Evolutionary conservation across 1,284 basidiomycete species (phyloP), one percentile per base, ranked within the genome.

Genomic region (Naganishia albida): DNA sequence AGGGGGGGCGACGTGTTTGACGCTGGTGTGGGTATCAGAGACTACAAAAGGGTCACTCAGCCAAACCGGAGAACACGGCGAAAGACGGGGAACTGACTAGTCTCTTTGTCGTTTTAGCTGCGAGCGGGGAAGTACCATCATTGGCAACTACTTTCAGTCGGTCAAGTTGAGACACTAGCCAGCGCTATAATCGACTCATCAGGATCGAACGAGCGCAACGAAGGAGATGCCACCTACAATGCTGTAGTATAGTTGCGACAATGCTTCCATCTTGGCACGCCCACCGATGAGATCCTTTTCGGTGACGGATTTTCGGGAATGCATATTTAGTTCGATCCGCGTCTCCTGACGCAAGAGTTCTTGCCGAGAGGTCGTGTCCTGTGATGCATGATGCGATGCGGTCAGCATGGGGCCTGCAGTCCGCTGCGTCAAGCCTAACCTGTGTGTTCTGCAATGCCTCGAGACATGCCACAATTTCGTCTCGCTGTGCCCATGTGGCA

Each of bases 191-290:
- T 8, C 42, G 62, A 20, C 1, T 25, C 62, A 23, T 55, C 63
- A 51, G 55, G 54, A 38, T 23, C 26, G 59, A 20, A 8, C 62
- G 57, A 64, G 54, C 23, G 30, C 8, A 38, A 25, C 13, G 26
- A 7, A 34, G 23, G 38, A 34, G 16, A 15, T 25, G 4, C 20
- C 1, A 38, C 81, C 88, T 75, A 95, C 92, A 73, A 94, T 84
- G 75, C 90, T 96, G 72, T 87, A 87, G 74, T 95, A 89, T 43
- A 99, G 79, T 70, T 86, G 87, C 12, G 90, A 89, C 46, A 98
- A 79, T 0, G 87, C 86, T 64, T 87, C 82, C 23, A 97, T 80
- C 74, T 89, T 90, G 69, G 90, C 87, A 39, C 84, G 80, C 1
- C 90, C 90, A 16, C 84, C 80, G 57, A 95, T 85, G n/a, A 98